These are phyloP conservation scores for Glomus cerebriforme DNA, from an alignment of 192 early-diverging fungal species.

Conservation along the genomic window DNA sequence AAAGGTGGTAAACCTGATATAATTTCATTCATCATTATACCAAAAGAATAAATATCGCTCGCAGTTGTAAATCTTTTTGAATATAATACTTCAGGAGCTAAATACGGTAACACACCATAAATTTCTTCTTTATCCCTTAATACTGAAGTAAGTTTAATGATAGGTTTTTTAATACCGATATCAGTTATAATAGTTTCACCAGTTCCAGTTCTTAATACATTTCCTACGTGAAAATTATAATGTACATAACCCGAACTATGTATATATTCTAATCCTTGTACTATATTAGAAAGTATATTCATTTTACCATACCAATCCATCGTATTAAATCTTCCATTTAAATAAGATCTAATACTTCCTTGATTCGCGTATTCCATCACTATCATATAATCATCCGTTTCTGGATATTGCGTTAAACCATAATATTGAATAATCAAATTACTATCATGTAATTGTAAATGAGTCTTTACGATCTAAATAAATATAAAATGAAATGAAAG, in stretches of 20 bases:
- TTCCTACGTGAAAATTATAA: slow-evolving; percentile 7
- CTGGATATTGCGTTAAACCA: not conserved
- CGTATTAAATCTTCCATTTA: not conserved
- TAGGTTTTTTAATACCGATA: not conserved
- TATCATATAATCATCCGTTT: not conserved
- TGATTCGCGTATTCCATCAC: not conserved
- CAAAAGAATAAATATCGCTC: slow-evolving; percentile 15
- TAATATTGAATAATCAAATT: not conserved
- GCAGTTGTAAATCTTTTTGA: not conserved
- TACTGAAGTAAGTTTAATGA: not conserved
- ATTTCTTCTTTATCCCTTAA: not conserved
- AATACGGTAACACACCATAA: slow-evolving; percentile 13
- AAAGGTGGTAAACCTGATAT: not conserved
- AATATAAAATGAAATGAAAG: not conserved
- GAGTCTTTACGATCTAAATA: not conserved
- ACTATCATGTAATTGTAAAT: not conserved
- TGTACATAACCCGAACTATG: not conserved
- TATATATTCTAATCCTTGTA: not conserved
- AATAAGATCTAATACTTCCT: not conserved
- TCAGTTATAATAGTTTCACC: not conserved
- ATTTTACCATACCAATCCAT: not conserved
- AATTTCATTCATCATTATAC: slow-evolving; percentile 4
- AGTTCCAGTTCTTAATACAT: not conserved
- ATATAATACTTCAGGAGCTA: slow-evolving; percentile 16
- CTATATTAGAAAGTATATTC: not conserved